phyloP scores from a whole-genome alignment of 1,284 basidiomycete species.

The Pseudozyma tsukubaensis region DNA sequence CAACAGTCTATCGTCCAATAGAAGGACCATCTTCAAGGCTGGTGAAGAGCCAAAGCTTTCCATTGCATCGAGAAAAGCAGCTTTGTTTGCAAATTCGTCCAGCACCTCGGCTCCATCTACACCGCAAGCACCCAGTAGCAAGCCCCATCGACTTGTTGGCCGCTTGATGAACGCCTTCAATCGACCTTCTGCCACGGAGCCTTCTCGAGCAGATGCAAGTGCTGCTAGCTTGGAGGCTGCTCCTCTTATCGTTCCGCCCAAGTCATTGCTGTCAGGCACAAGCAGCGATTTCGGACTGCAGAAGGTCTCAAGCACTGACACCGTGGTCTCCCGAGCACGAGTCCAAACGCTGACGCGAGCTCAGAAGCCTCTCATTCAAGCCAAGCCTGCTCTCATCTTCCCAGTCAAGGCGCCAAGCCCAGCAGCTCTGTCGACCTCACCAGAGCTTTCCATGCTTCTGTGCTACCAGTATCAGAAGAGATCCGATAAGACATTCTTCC shows the following conservation, averaged over 20 bases:
- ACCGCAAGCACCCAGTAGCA: slow-evolving; percentile 16
- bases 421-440: slow-evolving; percentile 46
- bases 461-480: slow-evolving; percentile 34
- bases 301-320: background rate
- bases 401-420: slow-evolving; percentile 16
- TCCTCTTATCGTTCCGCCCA: background rate
- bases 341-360: slow-evolving; percentile 16
- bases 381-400: slow-evolving; percentile 25
- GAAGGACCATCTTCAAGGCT: slow-evolving; percentile 26
- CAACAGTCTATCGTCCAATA: slow-evolving; percentile 8
- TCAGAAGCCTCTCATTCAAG: slow-evolving; percentile 10
- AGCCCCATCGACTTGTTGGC: slow-evolving; percentile 35
- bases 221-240: slow-evolving; percentile 3
- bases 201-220: slow-evolving; percentile 8
- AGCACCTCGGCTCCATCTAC: slow-evolving; percentile 33
- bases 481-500: slow-evolving; percentile 2
- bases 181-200: slow-evolving; percentile 20
- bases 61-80: slow-evolving; percentile 40
- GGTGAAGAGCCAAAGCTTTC: slow-evolving; percentile 37
- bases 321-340: slow-evolving; percentile 3
- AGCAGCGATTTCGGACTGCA: background rate
- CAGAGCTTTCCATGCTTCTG: slow-evolving; percentile 47
- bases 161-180: slow-evolving; percentile 43
- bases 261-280: background rate
- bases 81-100: slow-evolving; percentile 22